Base-by-base conservation (phyloP, 2,329 filamentous ascomycete genomes). In the Gyromitra esculenta region DNA sequence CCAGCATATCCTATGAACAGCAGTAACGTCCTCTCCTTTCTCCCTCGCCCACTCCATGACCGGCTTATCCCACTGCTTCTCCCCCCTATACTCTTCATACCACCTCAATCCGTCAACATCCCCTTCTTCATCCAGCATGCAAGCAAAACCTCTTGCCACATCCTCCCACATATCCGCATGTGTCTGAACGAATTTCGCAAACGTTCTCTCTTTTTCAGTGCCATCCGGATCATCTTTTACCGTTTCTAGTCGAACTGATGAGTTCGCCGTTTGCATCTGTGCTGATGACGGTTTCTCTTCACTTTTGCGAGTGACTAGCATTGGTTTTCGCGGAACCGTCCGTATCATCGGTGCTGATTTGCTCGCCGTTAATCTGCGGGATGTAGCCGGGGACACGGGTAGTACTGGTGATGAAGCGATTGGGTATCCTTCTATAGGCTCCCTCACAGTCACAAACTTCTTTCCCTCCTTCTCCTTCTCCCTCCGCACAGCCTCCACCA, bases 101-200 rank as follows among this genome's bases (percentile, higher is more conserved):
- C 54, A 57, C 31, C 8, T 57, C 54, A 57, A n/a, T 31, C 54
- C 54, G 37, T 57, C 31, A 15, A 57, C 54, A n/a, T 57, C 54
- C 31, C 31, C 54, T n/a, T 57, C 54, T 31, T 57, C 54, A 57
- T 57, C 54, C 31, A 57, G 13, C 54, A 57, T 57, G 15, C 37
- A 37, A 5, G 54, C 54, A n/a, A 57, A 57, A 11, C 54, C 54
- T 37, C 25, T 57, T 31, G 31, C 54, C 4, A 57, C 54, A n/a
- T 57, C 54, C 54, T 57, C 54, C 54, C 54, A 57, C 54, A 5
- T 11, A 35, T 57, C 54, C 5, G 54, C 54, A 57, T 57, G 54
- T 2, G 37, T n/a, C 25, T 57, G 13, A 6, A 57, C 54, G 37
- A 18, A 57, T n/a, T 37, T 37, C 15, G 54, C 54, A 57, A 57